Evolutionary conservation across 768 basidiomycete species (phyloP), one percentile per base, ranked within the genome.

Genomic region (Tricholoma matsutake): DNA sequence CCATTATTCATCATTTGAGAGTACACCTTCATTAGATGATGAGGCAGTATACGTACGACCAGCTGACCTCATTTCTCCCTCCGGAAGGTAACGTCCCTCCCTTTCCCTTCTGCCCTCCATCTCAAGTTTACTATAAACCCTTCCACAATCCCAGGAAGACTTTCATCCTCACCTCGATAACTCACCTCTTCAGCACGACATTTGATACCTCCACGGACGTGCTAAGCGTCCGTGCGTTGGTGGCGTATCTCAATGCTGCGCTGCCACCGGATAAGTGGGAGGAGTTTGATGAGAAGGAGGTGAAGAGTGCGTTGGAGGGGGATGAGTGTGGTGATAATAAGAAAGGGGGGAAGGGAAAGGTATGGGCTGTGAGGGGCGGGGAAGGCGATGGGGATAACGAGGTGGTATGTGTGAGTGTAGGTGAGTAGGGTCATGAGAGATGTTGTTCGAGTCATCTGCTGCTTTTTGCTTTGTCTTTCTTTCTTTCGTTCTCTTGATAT

Each of bases 261-360:
- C 82, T 91, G 76, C 90, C 90, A 4, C 78, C 76, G 22, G 89
- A 91, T 69, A 91, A 90, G 72, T 84, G 89, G 67, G 89, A 91
- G 75, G 89, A 92, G 63, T 91, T 89, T 63, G 89, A 92, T 71
- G 89, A 88, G 9, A 79, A 79, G 1, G 90, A 92, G 73, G 88
- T 92, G 18, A 81, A 79, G 6, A 77, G 77, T 53, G 79, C 78
- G 3, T 80, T 80, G 22, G 80, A 75, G 55, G 77, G 79, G 34
- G 83, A 25, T 25, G 22, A 25, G 22, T 25, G 22, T 25, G 3
- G 22, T 25, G 22, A 25, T 25, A 25, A 25, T 25, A 25, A 82
- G 34, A 75, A 75, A 60, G 82, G 83, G 0, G 71, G 77, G 34
- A 72, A 85, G 10, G 64, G 78, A 28, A 76, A 83, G 49, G 81